These are phyloP conservation scores for Rhizopogon salebrosus DNA, from an alignment of 768 basidiomycete genomes.

Conservation along the genomic window DNA sequence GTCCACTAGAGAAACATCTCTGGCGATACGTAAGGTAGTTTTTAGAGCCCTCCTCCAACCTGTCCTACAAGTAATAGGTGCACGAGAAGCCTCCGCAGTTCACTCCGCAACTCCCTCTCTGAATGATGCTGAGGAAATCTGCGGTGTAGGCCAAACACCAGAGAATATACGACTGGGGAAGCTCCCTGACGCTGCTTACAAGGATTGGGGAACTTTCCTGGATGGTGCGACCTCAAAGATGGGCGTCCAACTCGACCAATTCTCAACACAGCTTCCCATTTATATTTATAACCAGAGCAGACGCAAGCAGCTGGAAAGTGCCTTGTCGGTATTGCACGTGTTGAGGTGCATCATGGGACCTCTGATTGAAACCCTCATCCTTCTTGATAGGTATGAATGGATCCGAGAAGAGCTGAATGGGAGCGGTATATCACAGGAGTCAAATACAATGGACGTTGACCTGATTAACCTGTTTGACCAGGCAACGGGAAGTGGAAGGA, in stretches of 20 bases:
- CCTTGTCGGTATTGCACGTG: slow-evolving; percentile 56
- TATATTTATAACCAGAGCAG: slow-evolving; percentile 16
- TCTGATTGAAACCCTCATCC: slow-evolving; percentile 57
- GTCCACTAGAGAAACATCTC: slow-evolving; percentile 31
- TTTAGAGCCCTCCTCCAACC: slow-evolving; percentile 63
- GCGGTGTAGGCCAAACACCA: slow-evolving; percentile 33
- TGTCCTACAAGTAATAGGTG: slow-evolving; percentile 11
- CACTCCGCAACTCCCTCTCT: not conserved
- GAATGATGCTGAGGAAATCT: not conserved
- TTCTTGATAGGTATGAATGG: slow-evolving; percentile 61
- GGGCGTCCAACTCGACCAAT: slow-evolving; percentile 14
- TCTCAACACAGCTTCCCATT: slow-evolving; percentile 12
- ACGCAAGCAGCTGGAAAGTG: slow-evolving; percentile 30
- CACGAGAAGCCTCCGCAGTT: not conserved
- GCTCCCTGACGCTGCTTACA: slow-evolving; percentile 46
- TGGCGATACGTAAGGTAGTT: slow-evolving; percentile 62
- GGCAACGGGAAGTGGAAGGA: slow-evolving; percentile 64
- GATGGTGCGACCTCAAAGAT: slow-evolving; percentile 26
- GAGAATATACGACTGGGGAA: slow-evolving; percentile 47
- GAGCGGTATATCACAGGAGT: slow-evolving; percentile 10
- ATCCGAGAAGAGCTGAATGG: slow-evolving; percentile 35
- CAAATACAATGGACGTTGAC: slow-evolving; percentile 30
- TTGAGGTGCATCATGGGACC: slow-evolving; percentile 68
- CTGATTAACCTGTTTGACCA: slow-evolving; percentile 72
- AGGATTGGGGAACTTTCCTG: slow-evolving; percentile 45